These are phyloP conservation scores for Coleophoma eucalyptorum DNA, from an alignment of 2,329 filamentous ascomycete species.

Conservation along the genomic window DNA sequence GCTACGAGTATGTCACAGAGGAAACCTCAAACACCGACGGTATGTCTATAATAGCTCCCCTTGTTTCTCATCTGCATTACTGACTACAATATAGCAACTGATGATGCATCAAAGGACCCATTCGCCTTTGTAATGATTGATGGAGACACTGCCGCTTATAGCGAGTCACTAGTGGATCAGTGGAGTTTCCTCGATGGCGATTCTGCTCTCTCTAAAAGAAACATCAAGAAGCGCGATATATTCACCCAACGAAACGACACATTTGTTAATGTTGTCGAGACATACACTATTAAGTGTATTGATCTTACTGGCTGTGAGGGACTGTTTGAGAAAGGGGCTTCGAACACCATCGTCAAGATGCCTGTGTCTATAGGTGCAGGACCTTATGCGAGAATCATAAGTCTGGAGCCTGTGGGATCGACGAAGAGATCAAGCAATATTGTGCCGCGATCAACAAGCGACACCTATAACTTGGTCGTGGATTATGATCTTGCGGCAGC, in stretches of 20 bases:
- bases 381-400: slow-evolving; percentile 21
- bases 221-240: background rate
- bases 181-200: background rate
- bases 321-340: too few species aligned
- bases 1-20: background rate
- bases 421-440: too few species aligned
- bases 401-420: slow-evolving; percentile 8
- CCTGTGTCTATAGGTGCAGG: slow-evolving; percentile 22
- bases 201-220: background rate
- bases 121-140: slow-evolving; percentile 4
- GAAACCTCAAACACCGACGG: background rate
- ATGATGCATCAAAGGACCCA: background rate
- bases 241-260: background rate
- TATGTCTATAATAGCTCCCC: background rate
- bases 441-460: too few species aligned
- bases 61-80: background rate
- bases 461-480: too few species aligned
- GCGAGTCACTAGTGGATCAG: background rate
- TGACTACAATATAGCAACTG: background rate
- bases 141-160: background rate
- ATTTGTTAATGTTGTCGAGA: background rate
- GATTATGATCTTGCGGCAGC: slow-evolving; percentile 16
- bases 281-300: background rate
- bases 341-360: slow-evolving; percentile 22
- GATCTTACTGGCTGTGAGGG: slow-evolving; percentile 5